Evolutionary conservation across 2,329 filamentous ascomycete species (phyloP), one percentile per base, ranked within the genome.

Genomic region (Penicillium sp.): DNA sequence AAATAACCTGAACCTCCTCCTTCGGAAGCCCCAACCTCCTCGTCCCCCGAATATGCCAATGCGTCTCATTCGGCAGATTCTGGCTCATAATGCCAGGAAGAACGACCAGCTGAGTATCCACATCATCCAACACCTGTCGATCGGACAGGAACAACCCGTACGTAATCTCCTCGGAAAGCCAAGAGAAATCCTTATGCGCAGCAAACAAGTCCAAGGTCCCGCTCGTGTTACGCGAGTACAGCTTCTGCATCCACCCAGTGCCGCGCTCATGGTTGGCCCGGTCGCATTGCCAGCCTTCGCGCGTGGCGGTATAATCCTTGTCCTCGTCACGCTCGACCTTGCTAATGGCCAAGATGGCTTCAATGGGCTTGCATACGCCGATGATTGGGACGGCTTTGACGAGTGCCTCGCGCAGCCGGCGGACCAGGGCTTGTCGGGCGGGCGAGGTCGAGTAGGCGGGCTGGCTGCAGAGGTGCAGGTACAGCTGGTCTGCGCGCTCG

Each of bases 91-190:
- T 74, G 2, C 63, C 65, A 1, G 70, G 63, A 29, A 72, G 56
- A 8, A 71, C 69, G 20, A 75, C 67, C 22, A 74, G 50, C 54
- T 74, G 64, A 7, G 73, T 73, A 56, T 75, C 72, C 2, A 74
- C 47, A 40, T 68, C 62, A 40, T 69, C 61, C 42, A 74, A 49
- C 7, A 70, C 58, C 36, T 64, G 60, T 13, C 71, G 66, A 55
- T 74, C 72, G 11, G 68, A 68, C 38, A 74, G 60, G 41, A 78
- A 75, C 61, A 79, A 56, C 10, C 73, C 73, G 71, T 95, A 95
- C 2, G 80, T 82, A 11, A 85, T 79, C 14, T 85, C 86, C 41
- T 87, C 75, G 67, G 89, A 86, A 69, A 94, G 78, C 60, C 81
- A 83, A 8, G 79, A 75, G 64, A 95, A 89, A 26, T 71, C 66